Evolutionary conservation across 352 stramenopile genomes (phyloP).

Genomic region (Ophiocytium majus): DNA sequence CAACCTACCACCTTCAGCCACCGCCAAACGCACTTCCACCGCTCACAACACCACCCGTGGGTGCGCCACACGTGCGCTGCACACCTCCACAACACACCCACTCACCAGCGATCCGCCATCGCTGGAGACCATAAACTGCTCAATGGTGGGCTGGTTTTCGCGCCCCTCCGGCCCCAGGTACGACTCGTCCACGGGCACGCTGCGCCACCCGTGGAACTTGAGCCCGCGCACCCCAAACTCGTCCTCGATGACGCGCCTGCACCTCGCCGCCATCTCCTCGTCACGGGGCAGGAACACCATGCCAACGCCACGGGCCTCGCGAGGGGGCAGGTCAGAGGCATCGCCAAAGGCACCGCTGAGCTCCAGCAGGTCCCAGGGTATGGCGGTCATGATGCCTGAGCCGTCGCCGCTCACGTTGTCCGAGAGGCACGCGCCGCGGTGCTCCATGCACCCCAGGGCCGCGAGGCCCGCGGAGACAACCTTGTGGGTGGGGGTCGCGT

Average conservation of each 20-base stretch:
- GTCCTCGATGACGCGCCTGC: conserved; percentile 78
- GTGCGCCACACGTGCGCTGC: too few relatives aligned
- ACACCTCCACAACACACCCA: neutral
- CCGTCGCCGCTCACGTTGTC: conserved; percentile 67
- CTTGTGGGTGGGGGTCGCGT: conserved; percentile 46
- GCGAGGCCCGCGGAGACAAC: conserved; percentile 53
- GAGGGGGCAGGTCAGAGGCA: conserved; percentile 25
- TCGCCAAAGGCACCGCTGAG: conserved; percentile 20
- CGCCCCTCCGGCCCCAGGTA: conserved; percentile 77
- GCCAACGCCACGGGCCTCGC: conserved; percentile 64
- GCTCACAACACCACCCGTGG: too few relatives aligned
- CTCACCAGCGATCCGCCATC: conserved; percentile 33
- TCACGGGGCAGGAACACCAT: conserved; percentile 73
- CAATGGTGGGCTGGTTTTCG: conserved; percentile 81
- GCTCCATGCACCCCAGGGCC: conserved; percentile 60
- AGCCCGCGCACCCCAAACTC: conserved; percentile 82
- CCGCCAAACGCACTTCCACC: too few relatives aligned
- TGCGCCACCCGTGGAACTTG: conserved; percentile 84
- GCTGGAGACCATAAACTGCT: conserved; percentile 64
- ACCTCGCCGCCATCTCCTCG: conserved; percentile 61
- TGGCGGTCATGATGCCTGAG: conserved; percentile 77
- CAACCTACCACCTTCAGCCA: too few relatives aligned
- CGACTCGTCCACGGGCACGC: conserved; percentile 79
- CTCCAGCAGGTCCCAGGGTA: conserved; percentile 73
- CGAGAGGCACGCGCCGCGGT: conserved; percentile 58